Base-by-base conservation (phyloP, 108 stramenopile species). In the Pseudonitzschia delicatissima region DNA sequence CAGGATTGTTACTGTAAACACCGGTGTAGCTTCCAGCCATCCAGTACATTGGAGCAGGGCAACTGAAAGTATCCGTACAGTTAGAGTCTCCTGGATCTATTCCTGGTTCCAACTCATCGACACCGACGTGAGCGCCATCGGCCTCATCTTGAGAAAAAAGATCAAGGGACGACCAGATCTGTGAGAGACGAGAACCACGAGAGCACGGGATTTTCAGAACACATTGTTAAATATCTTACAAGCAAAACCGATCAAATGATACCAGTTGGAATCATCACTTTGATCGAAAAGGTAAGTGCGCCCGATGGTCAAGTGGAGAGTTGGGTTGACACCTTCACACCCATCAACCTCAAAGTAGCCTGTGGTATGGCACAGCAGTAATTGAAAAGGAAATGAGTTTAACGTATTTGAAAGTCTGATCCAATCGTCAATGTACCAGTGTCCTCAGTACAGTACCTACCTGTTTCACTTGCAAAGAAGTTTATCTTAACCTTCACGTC, bases 1-100 rank as follows among this genome's bases (percentile, higher is more conserved):
- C 6, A 6, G 40, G 66, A 32, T 66, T 79, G 40, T 82, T 83
- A 63, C 63, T 61, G 62, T 87, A 87, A 4, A 29, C 62, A 62
- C 88, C 86, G 3, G 72, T 47, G 64, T 84, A 87, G 8, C 62
- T 76, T 21, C 76, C 84, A 71, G 90, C 66, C 26, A 79, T 51
- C 31, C 77, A 78, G 57, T 96, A 96, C 78, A 88, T 81, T 1
- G 95, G 95, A 44, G 90, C 85, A 3, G 91, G 87, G 63, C 91
- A 92, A 8, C 78, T 64, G 50, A 82, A 82, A 35, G 36, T 39
- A 11, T 32, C 45, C 34, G 47, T 51, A 67, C 88, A 90, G 11
- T 67, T 44, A 2, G 61, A 62, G 7, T 63, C 63, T n/a, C 75
- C 77, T n/a, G 83, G 73, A 3, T 60, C 61, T 36, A 88, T 84